Conservation (phyloP, 139 green algal species). For the Chlorella sp. region DNA sequence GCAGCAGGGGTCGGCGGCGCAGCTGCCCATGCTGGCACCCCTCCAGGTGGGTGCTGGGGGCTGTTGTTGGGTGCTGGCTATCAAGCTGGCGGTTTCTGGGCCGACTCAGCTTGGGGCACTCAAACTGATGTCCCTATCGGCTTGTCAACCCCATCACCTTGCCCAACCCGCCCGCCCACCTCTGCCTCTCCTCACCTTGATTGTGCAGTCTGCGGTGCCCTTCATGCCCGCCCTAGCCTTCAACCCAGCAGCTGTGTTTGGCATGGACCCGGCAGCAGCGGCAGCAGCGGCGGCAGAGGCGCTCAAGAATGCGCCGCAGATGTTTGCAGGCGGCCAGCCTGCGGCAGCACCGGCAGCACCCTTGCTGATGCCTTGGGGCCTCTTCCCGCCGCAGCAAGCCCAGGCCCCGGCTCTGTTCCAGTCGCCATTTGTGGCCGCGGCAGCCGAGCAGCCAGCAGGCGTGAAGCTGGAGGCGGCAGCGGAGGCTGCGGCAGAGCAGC, state of each 20-base stretch:
- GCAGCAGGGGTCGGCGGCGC: not conserved
- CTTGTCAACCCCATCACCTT: no score
- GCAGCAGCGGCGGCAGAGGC: slow-evolving; percentile 12
- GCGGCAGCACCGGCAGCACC: not conserved
- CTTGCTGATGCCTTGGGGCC: not conserved
- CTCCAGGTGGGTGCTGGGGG: no score
- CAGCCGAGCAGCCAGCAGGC: not conserved
- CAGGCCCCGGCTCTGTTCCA: not conserved
- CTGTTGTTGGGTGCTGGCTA: no score
- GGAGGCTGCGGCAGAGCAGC: not conserved
- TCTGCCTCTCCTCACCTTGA: no score
- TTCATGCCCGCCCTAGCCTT: not conserved
- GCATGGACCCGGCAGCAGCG: not conserved
- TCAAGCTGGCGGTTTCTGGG: no score
- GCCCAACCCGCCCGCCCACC: no score
- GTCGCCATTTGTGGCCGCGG: not conserved
- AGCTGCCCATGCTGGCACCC: slow-evolving; percentile 2
- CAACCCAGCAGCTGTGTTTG: slow-evolving; percentile 12
- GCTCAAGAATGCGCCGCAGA: not conserved
- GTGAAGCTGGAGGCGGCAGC: not conserved
- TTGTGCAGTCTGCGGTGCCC: not conserved
- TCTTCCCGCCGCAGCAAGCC: not conserved
- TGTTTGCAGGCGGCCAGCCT: slow-evolving; percentile 24
- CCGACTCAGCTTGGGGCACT: no score
- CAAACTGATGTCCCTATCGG: no score